These are phyloP conservation scores for Saxophila tyrrhenica DNA, from an alignment of 495 filamentous ascomycete genomes.

Conservation along the genomic window DNA sequence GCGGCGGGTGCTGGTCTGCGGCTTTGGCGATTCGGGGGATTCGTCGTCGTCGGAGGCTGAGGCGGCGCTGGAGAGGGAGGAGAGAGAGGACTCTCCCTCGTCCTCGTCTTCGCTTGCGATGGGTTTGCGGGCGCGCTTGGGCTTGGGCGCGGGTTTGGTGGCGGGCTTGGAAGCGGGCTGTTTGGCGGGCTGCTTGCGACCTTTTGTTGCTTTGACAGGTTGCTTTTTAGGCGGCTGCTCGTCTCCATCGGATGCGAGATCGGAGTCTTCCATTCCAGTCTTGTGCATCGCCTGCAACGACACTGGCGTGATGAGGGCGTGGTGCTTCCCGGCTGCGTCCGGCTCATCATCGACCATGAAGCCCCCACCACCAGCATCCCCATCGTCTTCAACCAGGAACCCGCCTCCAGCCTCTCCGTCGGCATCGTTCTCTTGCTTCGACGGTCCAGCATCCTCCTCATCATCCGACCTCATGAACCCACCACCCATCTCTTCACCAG, in stretches of 20 bases:
- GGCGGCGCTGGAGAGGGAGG: too few species aligned
- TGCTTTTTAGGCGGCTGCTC: background rate
- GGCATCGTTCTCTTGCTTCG: background rate
- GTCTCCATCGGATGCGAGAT: slow-evolving; percentile 9
- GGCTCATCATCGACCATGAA: slow-evolving; percentile 12
- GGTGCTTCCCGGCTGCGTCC: slow-evolving; percentile 4
- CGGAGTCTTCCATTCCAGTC: slow-evolving; percentile 1
- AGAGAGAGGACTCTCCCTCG: slow-evolving; percentile 4
- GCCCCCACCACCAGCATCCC: slow-evolving; percentile 9
- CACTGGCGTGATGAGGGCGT: slow-evolving; percentile 20
- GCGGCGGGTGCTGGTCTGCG: background rate
- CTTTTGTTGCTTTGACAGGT: background rate
- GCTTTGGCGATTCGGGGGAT: slow-evolving; percentile 1
- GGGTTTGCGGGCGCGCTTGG: background rate
- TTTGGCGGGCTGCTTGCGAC: background rate
- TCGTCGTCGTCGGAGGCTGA: slow-evolving; percentile 5
- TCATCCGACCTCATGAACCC: slow-evolving; percentile 20
- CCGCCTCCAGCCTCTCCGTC: background rate
- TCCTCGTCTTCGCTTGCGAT: slow-evolving; percentile 5
- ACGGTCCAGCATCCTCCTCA: slow-evolving; percentile 15
- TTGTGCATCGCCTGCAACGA: slow-evolving; percentile 25
- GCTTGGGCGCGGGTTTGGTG: background rate
- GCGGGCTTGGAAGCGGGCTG: background rate
- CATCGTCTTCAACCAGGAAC: background rate
- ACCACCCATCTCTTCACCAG: slow-evolving; percentile 10